A percentile compares a stretch with the other conserved stretches of the same genome.
Evolutionary conservation across 176 grass and related monocot genomes (phyloP).

Genomic region (Bothriochloa decipiens): DNA sequence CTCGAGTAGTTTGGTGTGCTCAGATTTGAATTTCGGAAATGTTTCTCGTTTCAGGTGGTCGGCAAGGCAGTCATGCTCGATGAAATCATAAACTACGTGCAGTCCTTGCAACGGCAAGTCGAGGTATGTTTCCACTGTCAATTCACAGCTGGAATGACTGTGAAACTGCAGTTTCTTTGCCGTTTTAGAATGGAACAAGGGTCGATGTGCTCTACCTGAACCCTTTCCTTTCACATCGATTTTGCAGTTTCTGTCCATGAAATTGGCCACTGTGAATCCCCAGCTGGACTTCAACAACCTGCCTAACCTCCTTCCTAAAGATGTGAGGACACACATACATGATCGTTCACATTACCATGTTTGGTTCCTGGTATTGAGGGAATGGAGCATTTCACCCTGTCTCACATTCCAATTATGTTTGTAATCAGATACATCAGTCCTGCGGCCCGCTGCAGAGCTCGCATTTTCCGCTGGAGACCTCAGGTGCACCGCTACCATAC

Average conservation of each 20-base stretch:
- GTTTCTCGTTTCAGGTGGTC: slow-evolving; percentile 77
- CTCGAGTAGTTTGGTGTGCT: slow-evolving; percentile 37
- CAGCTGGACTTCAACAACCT: slow-evolving; percentile 96
- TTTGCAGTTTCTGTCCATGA: slow-evolving; percentile 98
- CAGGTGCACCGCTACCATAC: slow-evolving; percentile 62
- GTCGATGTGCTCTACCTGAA: slow-evolving; percentile 32
- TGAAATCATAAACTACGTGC: slow-evolving; percentile 99
- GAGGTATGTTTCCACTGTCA: slow-evolving; percentile 65
- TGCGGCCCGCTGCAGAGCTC: slow-evolving; percentile 61
- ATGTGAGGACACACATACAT: slow-evolving; percentile 69
- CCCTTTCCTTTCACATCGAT: slow-evolving; percentile 35
- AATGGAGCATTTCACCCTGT: neutral
- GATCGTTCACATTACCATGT: slow-evolving; percentile 40
- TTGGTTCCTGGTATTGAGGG: slow-evolving; percentile 13
- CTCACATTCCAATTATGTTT: slow-evolving; percentile 35
- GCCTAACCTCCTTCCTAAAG: slow-evolving; percentile 79
- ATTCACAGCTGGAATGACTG: slow-evolving; percentile 35
- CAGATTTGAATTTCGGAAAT: slow-evolving; percentile 50
- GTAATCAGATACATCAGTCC: slow-evolving; percentile 74
- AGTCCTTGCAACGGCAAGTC: slow-evolving; percentile 97
- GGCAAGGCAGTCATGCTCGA: slow-evolving; percentile 99
- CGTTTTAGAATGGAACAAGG: slow-evolving; percentile 30
- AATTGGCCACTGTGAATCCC: slow-evolving; percentile 97
- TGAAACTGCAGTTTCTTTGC: slow-evolving; percentile 36
- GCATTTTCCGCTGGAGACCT: slow-evolving; percentile 75